A percentile compares a stretch with the other conserved stretches of the same genome.
Conservation (phyloP, 1,284 basidiomycete genomes). For the Sporisorium sorghi region DNA sequence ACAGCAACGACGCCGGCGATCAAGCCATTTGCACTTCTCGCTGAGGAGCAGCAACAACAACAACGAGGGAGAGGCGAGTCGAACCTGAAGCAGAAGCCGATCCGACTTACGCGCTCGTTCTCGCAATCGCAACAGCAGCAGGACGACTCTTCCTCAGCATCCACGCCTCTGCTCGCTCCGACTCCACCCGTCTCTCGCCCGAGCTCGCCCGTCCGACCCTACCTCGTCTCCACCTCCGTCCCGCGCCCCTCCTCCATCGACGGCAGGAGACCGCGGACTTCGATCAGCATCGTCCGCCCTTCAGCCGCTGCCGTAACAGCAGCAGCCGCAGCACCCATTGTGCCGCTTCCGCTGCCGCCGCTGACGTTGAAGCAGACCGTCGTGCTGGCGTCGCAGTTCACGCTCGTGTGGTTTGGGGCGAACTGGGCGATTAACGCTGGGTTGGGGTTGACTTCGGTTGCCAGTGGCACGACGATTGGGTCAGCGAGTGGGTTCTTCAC, state of each 20-base stretch:
- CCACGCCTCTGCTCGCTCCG: slow-evolving; percentile 30
- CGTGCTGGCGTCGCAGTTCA: slow-evolving; percentile 61
- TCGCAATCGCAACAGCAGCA: slow-evolving; percentile 20
- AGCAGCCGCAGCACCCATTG: neutral
- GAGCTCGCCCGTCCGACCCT: slow-evolving; percentile 39
- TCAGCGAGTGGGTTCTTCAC: slow-evolving; percentile 93
- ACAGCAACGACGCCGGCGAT: slow-evolving; percentile 11
- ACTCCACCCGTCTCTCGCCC: slow-evolving; percentile 24
- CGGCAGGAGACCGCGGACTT: slow-evolving; percentile 56
- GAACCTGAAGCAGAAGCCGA: slow-evolving; percentile 30
- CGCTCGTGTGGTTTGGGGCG: slow-evolving; percentile 67
- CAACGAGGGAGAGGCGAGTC: slow-evolving; percentile 19
- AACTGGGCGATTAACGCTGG: slow-evolving; percentile 67
- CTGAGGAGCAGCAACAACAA: slow-evolving; percentile 23
- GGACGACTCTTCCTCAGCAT: slow-evolving; percentile 34
- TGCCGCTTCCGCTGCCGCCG: slow-evolving; percentile 46
- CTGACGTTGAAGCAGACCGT: slow-evolving; percentile 63
- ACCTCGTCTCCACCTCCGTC: slow-evolving; percentile 35
- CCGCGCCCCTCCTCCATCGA: slow-evolving; percentile 66
- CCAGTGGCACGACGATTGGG: slow-evolving; percentile 66
- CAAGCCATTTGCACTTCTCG: slow-evolving; percentile 26
- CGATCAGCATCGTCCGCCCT: slow-evolving; percentile 40
- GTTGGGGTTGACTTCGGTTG: slow-evolving; percentile 64
- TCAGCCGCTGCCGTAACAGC: neutral
- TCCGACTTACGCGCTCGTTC: slow-evolving; percentile 23